phyloP scores from a whole-genome alignment of 2,329 filamentous ascomycete genomes.

The Ceratocystis huliohia region DNA sequence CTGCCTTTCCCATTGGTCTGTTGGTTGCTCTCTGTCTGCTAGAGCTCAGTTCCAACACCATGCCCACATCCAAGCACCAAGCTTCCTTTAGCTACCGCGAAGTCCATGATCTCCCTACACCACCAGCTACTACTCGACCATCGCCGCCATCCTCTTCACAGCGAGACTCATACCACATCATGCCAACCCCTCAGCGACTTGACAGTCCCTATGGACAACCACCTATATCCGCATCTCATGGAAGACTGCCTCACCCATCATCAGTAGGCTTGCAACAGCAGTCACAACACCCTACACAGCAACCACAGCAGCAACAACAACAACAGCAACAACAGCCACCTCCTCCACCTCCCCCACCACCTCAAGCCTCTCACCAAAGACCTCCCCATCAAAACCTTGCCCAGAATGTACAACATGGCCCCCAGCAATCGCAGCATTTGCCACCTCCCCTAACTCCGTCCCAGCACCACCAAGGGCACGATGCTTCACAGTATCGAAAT shows the following conservation, averaged over 20 bases:
- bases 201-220: conserved; percentile 33
- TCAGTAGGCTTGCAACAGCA: conserved; percentile 48
- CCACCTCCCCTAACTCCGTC: conserved; percentile 27
- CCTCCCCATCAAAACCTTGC: conserved; percentile 24
- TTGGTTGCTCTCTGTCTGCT: not conserved
- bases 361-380: conserved; percentile 27
- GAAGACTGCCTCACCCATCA: conserved; percentile 55
- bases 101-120: conserved; percentile 50
- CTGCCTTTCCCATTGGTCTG: not conserved
- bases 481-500: not conserved
- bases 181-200: conserved; percentile 32
- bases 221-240: conserved; percentile 57
- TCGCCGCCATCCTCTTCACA: conserved; percentile 43
- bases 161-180: conserved; percentile 36
- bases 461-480: conserved; percentile 19
- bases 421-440: conserved; percentile 22
- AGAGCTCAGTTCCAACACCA: conserved; percentile 31
- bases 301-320: conserved; percentile 18
- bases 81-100: conserved; percentile 46
- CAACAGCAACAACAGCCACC: conserved; percentile 23
- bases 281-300: conserved; percentile 25
- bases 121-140: conserved; percentile 41
- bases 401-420: not conserved
- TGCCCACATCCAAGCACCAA: conserved; percentile 51
- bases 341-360: conserved; percentile 26